Evolutionary conservation across 306 rosid species (phyloP), one percentile per base, ranked within the genome.

Genomic region (Dalbergia cultrata): DNA sequence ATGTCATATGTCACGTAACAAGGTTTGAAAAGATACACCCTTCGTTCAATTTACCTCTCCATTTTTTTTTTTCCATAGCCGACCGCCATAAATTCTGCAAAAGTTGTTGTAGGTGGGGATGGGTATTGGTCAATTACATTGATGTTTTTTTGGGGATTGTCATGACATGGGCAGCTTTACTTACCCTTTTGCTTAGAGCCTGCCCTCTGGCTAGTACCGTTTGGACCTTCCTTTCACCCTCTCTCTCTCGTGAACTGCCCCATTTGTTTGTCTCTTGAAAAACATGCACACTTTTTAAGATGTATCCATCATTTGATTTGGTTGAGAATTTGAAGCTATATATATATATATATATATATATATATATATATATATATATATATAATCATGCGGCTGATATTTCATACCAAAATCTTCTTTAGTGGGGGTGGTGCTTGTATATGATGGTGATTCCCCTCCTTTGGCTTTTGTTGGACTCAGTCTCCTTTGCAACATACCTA

Each of bases 121-220:
- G 70, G 74, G 56, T 37, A 37, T 39, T 53, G 66, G 76, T 88
- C 84, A 88, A 88, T 76, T 37, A 70, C 78, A 58, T 74, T 63
- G 56, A 71, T 70, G 74, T 90, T 80, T 87, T 83, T 81, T 72
- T 74, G 4, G 83, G 80, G 73, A 77, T 44, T 82, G 78, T 50
- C 62, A 74, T 75, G 77, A 69, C 81, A 80, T 43, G 70, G 72
- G 69, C 64, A 71, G 79, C 88, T 80, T 85, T 84, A 79, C 53
- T 50, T 49, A 50, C 17, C 79, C 81, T 79, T 74, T 79, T 61
- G 74, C 81, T 74, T 84, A 69, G 81, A 69, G 81, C 60, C 52
- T 35, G 53, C 14, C 49, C 67, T 74, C n/a, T 81, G 80, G 70
- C 63, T 14, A 12, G 33, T 73, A 12, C 54, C 80, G 4, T 60